Evolutionary conservation across 2,329 filamentous ascomycete species (phyloP).

Genomic region (Xylariomycetidae sp.): DNA sequence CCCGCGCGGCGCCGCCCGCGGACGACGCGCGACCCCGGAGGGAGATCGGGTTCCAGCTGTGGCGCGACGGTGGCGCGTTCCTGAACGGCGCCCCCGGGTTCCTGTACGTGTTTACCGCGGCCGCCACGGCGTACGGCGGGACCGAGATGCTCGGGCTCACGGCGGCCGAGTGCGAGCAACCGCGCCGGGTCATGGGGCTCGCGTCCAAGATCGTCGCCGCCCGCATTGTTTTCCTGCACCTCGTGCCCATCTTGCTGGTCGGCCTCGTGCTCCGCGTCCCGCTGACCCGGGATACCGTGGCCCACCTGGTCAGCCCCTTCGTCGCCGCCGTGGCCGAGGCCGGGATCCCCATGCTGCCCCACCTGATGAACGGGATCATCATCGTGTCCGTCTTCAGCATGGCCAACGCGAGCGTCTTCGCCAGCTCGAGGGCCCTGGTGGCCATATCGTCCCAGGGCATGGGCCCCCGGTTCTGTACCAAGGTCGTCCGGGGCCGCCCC

Average conservation of each 20-base stretch:
- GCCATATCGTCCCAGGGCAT: constrained; percentile 31
- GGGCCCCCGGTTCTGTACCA: constrained; percentile 25
- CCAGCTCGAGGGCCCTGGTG: constrained; percentile 31
- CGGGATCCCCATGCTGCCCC: constrained; percentile 20
- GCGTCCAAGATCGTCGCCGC: constrained; percentile 36
- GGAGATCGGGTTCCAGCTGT: constrained; percentile 42
- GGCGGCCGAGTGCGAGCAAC: constrained; percentile 37
- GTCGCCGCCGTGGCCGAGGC: constrained; percentile 11
- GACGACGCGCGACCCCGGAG: constrained; percentile 37
- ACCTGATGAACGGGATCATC: constrained; percentile 33
- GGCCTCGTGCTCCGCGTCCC: constrained; percentile 28
- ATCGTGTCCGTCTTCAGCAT: constrained; percentile 31
- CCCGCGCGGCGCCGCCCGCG: constrained; percentile 43
- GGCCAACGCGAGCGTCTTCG: constrained; percentile 38
- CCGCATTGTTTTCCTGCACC: constrained; percentile 35
- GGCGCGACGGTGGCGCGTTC: constrained; percentile 44
- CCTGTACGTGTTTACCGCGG: constrained; percentile 38
- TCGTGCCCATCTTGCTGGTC: constrained; percentile 31
- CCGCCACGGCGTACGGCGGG: constrained; percentile 40
- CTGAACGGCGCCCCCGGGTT: constrained; percentile 36
- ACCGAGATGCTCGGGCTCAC: constrained; percentile 42
- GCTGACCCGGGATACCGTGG: neutral
- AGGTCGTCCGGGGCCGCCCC: constrained; percentile 34
- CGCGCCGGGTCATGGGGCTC: constrained; percentile 30
- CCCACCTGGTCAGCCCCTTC: constrained; percentile 7